phyloP scores from a whole-genome alignment of 768 basidiomycete genomes.

The Rhodotorula diobovata region DNA sequence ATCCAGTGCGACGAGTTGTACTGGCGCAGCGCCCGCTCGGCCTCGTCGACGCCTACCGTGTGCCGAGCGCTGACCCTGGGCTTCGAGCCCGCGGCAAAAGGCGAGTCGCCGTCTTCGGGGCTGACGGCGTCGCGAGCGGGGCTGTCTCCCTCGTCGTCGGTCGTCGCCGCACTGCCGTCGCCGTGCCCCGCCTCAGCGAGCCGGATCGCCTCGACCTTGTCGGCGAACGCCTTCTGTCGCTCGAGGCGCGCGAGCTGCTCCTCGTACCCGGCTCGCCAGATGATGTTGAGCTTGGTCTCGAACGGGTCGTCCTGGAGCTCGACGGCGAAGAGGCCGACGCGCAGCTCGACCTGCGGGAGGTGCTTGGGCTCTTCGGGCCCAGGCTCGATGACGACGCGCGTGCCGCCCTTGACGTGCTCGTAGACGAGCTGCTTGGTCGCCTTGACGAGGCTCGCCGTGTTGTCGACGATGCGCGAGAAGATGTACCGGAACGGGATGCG shows the following conservation, averaged over 20 bases:
- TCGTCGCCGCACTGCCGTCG: too few relatives aligned
- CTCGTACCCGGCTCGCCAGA: conserved; percentile 66
- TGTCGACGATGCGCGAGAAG: conserved; percentile 69
- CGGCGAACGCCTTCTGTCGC: conserved; percentile 72
- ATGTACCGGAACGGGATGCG: conserved; percentile 75
- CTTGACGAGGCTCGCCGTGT: conserved; percentile 65
- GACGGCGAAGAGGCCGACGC: conserved; percentile 60
- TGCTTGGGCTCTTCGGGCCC: conserved; percentile 66
- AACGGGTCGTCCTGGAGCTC: conserved; percentile 82
- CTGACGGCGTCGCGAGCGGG: not conserved
- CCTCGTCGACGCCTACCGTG: conserved; percentile 66
- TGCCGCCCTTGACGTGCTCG: conserved; percentile 57
- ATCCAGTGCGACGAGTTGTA: conserved; percentile 73
- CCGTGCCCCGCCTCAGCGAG: conserved; percentile 10
- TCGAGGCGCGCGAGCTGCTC: conserved; percentile 67
- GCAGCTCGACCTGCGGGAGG: conserved; percentile 61
- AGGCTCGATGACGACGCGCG: conserved; percentile 60
- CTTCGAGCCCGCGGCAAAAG: not conserved
- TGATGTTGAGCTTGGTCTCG: conserved; percentile 68
- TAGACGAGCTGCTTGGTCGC: conserved; percentile 63
- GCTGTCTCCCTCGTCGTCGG: not conserved
- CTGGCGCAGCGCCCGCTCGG: conserved; percentile 62
- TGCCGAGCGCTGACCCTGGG: conserved; percentile 60
- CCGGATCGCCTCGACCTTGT: conserved; percentile 69
- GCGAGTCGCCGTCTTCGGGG: not conserved